These are phyloP conservation scores for Mesostigma viride DNA, from an alignment of 139 green algal species.

Conservation along the genomic window DNA sequence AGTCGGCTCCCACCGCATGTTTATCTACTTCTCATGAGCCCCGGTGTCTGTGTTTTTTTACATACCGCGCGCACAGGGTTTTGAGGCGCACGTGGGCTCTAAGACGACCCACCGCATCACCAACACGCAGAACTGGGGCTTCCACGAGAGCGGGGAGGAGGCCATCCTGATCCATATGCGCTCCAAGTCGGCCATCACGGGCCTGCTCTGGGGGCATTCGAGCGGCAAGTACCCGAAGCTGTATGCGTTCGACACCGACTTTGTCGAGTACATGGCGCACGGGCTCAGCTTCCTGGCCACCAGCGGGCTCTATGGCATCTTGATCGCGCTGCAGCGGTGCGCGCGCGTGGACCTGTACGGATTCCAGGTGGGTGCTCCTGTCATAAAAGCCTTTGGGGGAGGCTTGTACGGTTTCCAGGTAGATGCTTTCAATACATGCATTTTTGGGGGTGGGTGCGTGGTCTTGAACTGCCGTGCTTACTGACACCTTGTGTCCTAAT, in stretches of 20 bases:
- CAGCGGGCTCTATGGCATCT: constrained; percentile 24
- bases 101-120: constrained; percentile 26
- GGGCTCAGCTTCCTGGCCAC: constrained; percentile 22
- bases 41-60: no score
- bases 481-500: no score
- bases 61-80: no score
- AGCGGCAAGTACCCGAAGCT: neutral
- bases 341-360: constrained; percentile 25
- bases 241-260: no score
- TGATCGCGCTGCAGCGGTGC: constrained; percentile 20
- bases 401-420: constrained; percentile 3
- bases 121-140: constrained; percentile 21
- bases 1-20: no score
- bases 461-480: no score
- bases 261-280: constrained; percentile 12
- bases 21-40: no score
- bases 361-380: constrained; percentile 33
- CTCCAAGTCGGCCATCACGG: constrained; percentile 5
- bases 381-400: neutral
- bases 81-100: constrained; percentile 4
- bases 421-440: no score
- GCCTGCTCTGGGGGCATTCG: neutral
- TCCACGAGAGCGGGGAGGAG: constrained; percentile 9
- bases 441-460: no score
- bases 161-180: constrained; percentile 17